Evolutionary conservation across 2,329 filamentous ascomycete genomes (phyloP).

Genomic region (Aureobasidium sp.): DNA sequence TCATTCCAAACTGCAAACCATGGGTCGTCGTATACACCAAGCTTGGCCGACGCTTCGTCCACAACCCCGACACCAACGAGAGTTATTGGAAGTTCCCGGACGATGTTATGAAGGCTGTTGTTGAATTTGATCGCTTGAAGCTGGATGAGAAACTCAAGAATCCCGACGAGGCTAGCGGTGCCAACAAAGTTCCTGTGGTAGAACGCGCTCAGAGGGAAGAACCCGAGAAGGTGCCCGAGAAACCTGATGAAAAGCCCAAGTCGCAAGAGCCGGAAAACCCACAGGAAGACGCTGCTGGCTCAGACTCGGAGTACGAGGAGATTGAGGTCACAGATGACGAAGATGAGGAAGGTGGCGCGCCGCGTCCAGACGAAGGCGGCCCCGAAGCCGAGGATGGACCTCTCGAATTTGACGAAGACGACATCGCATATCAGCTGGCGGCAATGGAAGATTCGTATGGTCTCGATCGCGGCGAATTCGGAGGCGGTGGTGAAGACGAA

Average conservation of each 20-base stretch:
- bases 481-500: constrained; percentile 45
- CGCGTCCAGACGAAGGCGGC: constrained; percentile 36
- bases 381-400: constrained; percentile 36
- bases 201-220: constrained; percentile 18
- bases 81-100: constrained; percentile 95
- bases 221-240: constrained; percentile 25
- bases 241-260: constrained; percentile 11
- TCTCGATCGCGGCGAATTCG: constrained; percentile 67
- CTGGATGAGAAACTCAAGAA: constrained; percentile 51
- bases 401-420: constrained; percentile 84
- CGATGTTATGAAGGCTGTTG: constrained; percentile 66
- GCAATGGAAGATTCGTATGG: constrained; percentile 83
- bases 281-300: constrained; percentile 26
- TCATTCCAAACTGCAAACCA: constrained; percentile 71
- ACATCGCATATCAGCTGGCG: constrained; percentile 85
- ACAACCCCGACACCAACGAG: constrained; percentile 75
- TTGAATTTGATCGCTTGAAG: constrained; percentile 62
- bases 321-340: constrained; percentile 60
- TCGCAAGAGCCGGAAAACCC: neutral
- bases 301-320: constrained; percentile 56
- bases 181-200: constrained; percentile 9
- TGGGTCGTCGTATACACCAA: constrained; percentile 95
- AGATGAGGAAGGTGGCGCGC: constrained; percentile 34
- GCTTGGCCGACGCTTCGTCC: constrained; percentile 78
- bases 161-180: constrained; percentile 22